Evolutionary conservation across 306 rosid genomes (phyloP), one percentile per base, ranked within the genome.

Genomic region (Sindora glabra): DNA sequence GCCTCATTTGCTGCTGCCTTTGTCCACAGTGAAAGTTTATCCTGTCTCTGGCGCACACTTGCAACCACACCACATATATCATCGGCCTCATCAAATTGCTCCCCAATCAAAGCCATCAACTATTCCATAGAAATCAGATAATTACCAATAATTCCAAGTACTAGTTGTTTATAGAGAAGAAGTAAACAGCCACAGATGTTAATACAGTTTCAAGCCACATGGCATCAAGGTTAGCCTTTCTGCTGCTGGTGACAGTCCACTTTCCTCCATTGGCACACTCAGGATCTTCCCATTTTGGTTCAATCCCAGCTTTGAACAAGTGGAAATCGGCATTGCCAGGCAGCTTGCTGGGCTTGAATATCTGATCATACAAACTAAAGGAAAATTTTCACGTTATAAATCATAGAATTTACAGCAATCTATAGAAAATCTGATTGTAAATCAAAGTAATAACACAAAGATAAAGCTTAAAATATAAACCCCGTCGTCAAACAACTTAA

Each of bases 211-310:
- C 99, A 38, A 89, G 92, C 99, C 99, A 94, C 99, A 86, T 84
- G 48, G 8, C 45, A 40, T 94, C 99, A 50, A 94, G 94, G 70
- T 6, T 68, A 21, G 78, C 17, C 77, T 89, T 94, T 64, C 85
- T 71, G 44, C 36, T 71, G 81, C 75, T 74, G 45, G 60, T 18
- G 41, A 76, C 75, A 61, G 95, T 75, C 99, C 97, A 94, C 74
- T 89, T 94, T 41, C 99, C 99, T 70, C 99, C 99, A 74, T 7
- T 78, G 36, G 97, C 94, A 69, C 99, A 92, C 66, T 89, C 96
- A 3, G 99, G 99, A 82, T 89, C 99, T 81, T 94, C 99, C 97
- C 97, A 94, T 56, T 94, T 94, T 14, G 99, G 99, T 48, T 89
- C 97, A 77, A 84, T 33, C 66, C 99, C 97, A 68, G 85, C 58